Evolutionary conservation across 495 filamentous ascomycete genomes (phyloP).

Genomic region (Cercophora scortea): DNA sequence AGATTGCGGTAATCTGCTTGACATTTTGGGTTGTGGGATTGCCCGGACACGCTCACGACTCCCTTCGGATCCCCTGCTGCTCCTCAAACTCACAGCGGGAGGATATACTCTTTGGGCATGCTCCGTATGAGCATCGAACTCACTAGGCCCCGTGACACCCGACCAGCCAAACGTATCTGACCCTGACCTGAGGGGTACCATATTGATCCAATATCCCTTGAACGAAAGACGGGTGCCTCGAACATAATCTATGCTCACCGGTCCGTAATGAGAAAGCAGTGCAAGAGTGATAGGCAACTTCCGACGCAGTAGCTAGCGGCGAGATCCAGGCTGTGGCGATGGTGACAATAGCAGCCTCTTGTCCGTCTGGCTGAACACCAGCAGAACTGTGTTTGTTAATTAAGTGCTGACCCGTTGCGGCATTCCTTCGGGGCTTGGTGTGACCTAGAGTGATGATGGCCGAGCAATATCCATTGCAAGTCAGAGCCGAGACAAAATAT

Average conservation of each 20-base stretch:
- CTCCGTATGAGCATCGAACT: constrained; percentile 6
- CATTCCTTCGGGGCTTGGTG: constrained; percentile 7
- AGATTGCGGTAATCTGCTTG: constrained; percentile 29
- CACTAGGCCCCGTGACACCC: constrained; percentile 10
- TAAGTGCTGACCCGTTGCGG: constrained; percentile 11
- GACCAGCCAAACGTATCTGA: constrained; percentile 11
- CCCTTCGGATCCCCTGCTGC: constrained; percentile 14
- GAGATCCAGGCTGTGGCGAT: constrained; percentile 7
- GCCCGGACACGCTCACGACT: constrained; percentile 17
- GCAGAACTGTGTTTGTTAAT: constrained; percentile 9
- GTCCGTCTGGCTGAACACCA: constrained; percentile 5
- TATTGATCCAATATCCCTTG: constrained; percentile 13
- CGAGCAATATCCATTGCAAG: constrained; percentile 8
- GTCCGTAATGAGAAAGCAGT: constrained; percentile 8
- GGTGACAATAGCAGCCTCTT: constrained; percentile 15
- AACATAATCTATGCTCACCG: constrained; percentile 18
- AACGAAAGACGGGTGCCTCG: constrained; percentile 4
- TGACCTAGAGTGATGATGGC: neutral
- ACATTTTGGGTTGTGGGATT: constrained; percentile 23
- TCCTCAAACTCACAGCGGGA: constrained; percentile 9
- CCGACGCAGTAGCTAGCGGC: constrained; percentile 13
- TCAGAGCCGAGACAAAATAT: neutral
- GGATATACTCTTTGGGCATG: constrained; percentile 7
- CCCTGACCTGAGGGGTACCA: constrained; percentile 23
- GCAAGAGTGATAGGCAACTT: constrained; percentile 1